A percentile compares a stretch with the other conserved stretches of the same genome.
Evolutionary conservation across 176 grass and related monocot species (phyloP).

Genomic region (Bonia amplexicaulis): DNA sequence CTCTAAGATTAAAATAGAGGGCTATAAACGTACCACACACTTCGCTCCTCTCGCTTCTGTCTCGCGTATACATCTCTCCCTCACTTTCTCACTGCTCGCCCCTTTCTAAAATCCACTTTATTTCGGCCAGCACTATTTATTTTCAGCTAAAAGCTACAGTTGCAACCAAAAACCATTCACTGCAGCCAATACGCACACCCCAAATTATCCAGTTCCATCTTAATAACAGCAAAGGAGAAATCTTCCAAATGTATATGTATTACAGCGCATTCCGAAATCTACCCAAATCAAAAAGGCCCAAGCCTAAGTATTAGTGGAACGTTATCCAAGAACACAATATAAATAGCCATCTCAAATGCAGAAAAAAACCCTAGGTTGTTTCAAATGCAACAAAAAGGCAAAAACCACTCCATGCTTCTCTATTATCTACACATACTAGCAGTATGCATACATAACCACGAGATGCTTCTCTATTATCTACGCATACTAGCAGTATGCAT

Average conservation of each 20-base stretch:
- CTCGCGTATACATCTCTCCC: too few species aligned
- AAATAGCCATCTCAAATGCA: constrained; percentile 22
- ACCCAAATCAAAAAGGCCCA: constrained; percentile 16
- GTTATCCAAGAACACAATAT: constrained; percentile 25
- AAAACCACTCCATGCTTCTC: constrained; percentile 36
- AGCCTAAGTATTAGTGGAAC: constrained; percentile 17
- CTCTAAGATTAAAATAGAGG: too few species aligned
- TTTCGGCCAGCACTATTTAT: too few species aligned
- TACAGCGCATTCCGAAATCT: constrained; percentile 10
- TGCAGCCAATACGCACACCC: too few species aligned
- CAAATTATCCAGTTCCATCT: neutral
- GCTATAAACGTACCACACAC: accelerated
- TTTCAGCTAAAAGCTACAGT: too few species aligned
- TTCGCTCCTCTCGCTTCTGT: too few species aligned
- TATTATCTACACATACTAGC: constrained; percentile 30
- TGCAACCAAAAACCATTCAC: too few species aligned
- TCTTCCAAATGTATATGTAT: neutral
- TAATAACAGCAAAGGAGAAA: neutral
- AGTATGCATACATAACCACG: neutral
- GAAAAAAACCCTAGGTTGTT: constrained; percentile 1
- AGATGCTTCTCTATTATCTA: constrained; percentile 22
- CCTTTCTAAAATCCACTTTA: too few species aligned
- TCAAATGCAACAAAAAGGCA: constrained; percentile 38
- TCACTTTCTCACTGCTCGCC: too few species aligned
- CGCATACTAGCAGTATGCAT: constrained; percentile 28